A percentile compares a stretch with the other conserved stretches of the same genome.
Conservation (phyloP, 257 asterid species). For the Solanum dulcamara region DNA sequence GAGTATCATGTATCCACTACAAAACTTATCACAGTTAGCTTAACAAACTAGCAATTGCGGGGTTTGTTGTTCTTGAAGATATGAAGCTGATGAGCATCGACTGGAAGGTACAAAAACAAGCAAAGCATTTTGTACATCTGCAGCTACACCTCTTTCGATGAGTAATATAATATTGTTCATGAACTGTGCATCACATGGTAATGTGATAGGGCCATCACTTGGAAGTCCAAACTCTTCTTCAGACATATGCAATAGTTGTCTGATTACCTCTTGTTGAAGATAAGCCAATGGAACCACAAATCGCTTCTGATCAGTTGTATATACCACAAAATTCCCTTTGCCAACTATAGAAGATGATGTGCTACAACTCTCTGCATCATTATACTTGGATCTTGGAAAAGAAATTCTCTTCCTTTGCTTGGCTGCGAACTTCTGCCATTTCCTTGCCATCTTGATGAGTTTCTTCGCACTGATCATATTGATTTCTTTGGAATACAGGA, state of each 20-base stretch:
- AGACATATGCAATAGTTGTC: constrained; percentile 13
- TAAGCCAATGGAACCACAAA: constrained; percentile 15
- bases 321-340: constrained; percentile 2
- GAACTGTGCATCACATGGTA: background rate
- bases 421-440: background rate
- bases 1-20: background rate
- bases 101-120: background rate
- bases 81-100: background rate
- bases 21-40: background rate
- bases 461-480: background rate
- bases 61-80: background rate
- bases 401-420: background rate
- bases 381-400: background rate
- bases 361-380: background rate
- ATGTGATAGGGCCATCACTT: background rate
- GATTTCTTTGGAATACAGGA: background rate
- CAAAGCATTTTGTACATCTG: background rate
- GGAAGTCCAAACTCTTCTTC: constrained; percentile 13
- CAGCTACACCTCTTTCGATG: background rate
- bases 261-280: constrained; percentile 4
- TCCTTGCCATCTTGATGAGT: background rate
- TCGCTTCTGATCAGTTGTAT: background rate
- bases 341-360: background rate
- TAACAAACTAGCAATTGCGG: background rate
- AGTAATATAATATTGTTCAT: background rate